A percentile compares a stretch with the other conserved stretches of the same genome.
Conservation (phyloP, 176 grass and related monocot genomes). For the Aechmea fasciata region DNA sequence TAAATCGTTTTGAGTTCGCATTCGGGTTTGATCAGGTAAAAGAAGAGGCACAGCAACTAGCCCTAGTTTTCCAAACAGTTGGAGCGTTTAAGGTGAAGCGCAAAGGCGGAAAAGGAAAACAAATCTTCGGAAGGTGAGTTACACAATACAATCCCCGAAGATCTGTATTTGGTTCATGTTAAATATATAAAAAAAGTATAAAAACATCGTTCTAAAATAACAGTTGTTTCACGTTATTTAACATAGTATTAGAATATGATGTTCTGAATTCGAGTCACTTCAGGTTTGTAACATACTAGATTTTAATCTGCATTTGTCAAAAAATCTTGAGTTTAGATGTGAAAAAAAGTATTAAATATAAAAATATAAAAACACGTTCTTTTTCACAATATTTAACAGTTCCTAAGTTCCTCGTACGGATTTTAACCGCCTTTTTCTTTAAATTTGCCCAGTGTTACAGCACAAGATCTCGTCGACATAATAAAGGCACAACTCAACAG, state of each 20-base stretch:
- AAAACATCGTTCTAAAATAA: too few species aligned
- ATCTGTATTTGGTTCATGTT: neutral
- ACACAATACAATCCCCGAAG: neutral
- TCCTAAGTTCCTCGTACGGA: neutral
- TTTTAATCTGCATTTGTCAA: too few species aligned
- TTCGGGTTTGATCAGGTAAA: conserved; percentile 51
- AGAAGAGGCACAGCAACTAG: conserved; percentile 84
- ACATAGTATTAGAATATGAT: too few species aligned
- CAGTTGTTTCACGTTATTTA: too few species aligned
- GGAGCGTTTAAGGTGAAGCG: conserved; percentile 84
- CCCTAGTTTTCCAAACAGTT: conserved; percentile 66
- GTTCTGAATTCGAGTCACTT: too few species aligned
- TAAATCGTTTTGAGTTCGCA: neutral
- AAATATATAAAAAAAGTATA: too few species aligned
- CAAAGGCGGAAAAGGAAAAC: conserved; percentile 79
- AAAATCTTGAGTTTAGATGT: too few species aligned
- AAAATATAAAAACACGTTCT: too few species aligned
- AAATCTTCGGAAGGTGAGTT: conserved; percentile 83
- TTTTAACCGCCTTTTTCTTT: neutral
- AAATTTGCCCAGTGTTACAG: conserved; percentile 46
- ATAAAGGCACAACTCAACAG: conserved; percentile 83
- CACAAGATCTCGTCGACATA: conserved; percentile 87
- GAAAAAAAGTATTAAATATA: too few species aligned
- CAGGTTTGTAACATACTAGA: too few species aligned
- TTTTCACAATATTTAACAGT: too few species aligned